These are phyloP conservation scores for Penicillium crustosum DNA, from an alignment of 2,329 filamentous ascomycete genomes.

Conservation along the genomic window DNA sequence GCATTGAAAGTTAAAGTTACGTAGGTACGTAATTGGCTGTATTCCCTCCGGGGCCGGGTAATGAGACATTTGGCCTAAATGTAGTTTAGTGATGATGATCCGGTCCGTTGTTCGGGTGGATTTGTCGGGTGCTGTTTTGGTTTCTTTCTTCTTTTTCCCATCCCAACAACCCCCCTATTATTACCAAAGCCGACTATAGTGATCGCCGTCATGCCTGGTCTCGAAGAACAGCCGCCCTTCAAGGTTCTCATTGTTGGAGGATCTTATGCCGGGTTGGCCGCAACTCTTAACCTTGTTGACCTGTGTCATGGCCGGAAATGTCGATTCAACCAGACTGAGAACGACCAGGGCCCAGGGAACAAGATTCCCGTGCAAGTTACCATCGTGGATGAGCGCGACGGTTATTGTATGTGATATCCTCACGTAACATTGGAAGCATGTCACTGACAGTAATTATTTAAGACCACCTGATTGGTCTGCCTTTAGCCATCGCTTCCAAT, in stretches of 20 bases:
- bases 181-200: not conserved
- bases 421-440: not conserved
- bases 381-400: constrained; percentile 72
- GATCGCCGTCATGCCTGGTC: constrained; percentile 12
- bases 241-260: constrained; percentile 68
- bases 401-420: constrained; percentile 61
- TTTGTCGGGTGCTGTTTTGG: not conserved
- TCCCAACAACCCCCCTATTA: not conserved
- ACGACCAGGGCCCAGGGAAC: constrained; percentile 51
- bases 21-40: not conserved
- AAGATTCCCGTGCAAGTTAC: constrained; percentile 54
- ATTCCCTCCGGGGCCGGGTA: not conserved
- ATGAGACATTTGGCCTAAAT: not conserved
- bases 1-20: not conserved
- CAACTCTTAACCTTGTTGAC: constrained; percentile 66
- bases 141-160: not conserved
- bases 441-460: not conserved
- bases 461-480: constrained; percentile 7
- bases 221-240: constrained; percentile 32
- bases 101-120: not conserved
- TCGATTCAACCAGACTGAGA: constrained; percentile 4
- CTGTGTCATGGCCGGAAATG: constrained; percentile 53
- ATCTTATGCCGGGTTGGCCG: constrained; percentile 67
- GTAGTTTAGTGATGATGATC: not conserved
- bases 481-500: constrained; percentile 6